phyloP scores from a whole-genome alignment of 495 filamentous ascomycete species.

The Daldinia grandis region DNA sequence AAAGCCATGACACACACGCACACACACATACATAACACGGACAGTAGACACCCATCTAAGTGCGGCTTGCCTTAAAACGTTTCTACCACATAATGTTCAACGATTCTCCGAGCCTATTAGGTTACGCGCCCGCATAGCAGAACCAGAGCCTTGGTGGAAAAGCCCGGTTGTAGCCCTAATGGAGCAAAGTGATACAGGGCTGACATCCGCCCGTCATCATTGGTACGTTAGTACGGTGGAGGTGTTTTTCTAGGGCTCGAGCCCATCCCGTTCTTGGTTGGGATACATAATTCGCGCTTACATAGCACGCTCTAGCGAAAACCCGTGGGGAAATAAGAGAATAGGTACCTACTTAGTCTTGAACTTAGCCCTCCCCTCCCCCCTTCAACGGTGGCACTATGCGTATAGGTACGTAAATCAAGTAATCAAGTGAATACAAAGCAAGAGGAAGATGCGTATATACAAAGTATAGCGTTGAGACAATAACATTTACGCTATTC shows the following conservation, averaged over 20 bases:
- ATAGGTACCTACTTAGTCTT: neutral
- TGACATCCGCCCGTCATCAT: conserved; percentile 22
- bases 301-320: neutral
- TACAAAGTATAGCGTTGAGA: neutral
- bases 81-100: neutral
- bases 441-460: neutral
- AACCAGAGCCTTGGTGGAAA: conserved; percentile 16
- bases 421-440: neutral
- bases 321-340: neutral
- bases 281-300: neutral
- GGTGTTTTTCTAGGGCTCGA: neutral
- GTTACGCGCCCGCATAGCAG: conserved; percentile 9
- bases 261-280: neutral
- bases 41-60: neutral
- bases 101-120: neutral
- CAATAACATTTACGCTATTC: neutral
- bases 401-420: neutral
- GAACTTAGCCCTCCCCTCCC: no score
- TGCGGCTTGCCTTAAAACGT: neutral
- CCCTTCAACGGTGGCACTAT: neutral
- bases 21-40: neutral
- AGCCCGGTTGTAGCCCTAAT: conserved; percentile 27
- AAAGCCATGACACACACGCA: neutral
- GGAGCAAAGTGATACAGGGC: conserved; percentile 24
- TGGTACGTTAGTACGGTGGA: conserved; percentile 21